These are phyloP conservation scores for Lentinula sp. DNA, from an alignment of 768 basidiomycete genomes.

Conservation along the genomic window DNA sequence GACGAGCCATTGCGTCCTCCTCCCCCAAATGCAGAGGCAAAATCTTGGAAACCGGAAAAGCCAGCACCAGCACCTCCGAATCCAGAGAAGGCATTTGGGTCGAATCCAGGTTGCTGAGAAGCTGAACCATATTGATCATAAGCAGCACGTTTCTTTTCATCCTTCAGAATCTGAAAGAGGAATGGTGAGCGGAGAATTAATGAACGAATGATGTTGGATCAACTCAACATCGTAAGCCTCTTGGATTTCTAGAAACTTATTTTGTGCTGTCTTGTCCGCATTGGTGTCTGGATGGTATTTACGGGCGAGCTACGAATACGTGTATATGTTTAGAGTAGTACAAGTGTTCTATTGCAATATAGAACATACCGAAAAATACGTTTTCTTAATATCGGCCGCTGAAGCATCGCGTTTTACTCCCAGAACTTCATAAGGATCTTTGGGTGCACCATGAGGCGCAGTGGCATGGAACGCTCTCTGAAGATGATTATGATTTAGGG, in stretches of 20 bases:
- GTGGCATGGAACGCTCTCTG: slow-evolving; percentile 80
- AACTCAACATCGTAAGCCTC: slow-evolving; percentile 84
- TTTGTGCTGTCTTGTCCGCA: slow-evolving; percentile 83
- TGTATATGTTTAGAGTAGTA: not conserved
- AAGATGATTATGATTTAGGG: slow-evolving; percentile 14
- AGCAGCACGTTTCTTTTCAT: slow-evolving; percentile 85
- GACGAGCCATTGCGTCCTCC: slow-evolving; percentile 37
- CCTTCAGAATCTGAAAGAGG: slow-evolving; percentile 72
- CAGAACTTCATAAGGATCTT: slow-evolving; percentile 88
- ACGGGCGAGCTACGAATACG: slow-evolving; percentile 72
- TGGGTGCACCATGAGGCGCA: slow-evolving; percentile 44
- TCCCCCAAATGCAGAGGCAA: slow-evolving; percentile 50
- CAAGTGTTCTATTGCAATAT: not conserved
- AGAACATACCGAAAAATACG: slow-evolving; percentile 82
- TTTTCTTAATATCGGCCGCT: slow-evolving; percentile 91
- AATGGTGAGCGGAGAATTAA: slow-evolving; percentile 11
- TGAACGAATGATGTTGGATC: slow-evolving; percentile 5
- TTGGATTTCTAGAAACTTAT: slow-evolving; percentile 95
- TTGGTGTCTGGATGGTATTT: slow-evolving; percentile 99
- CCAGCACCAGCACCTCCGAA: slow-evolving; percentile 43
- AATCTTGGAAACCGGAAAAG: slow-evolving; percentile 69
- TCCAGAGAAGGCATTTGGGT: slow-evolving; percentile 76
- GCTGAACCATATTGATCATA: slow-evolving; percentile 92
- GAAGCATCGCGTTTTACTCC: slow-evolving; percentile 83
- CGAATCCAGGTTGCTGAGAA: slow-evolving; percentile 91